Percentiles rank a stretch among this genome's conserved stretches.
Conservation (phyloP, 2,329 filamentous ascomycete genomes). For the Pseudogymnoascus sp. region DNA sequence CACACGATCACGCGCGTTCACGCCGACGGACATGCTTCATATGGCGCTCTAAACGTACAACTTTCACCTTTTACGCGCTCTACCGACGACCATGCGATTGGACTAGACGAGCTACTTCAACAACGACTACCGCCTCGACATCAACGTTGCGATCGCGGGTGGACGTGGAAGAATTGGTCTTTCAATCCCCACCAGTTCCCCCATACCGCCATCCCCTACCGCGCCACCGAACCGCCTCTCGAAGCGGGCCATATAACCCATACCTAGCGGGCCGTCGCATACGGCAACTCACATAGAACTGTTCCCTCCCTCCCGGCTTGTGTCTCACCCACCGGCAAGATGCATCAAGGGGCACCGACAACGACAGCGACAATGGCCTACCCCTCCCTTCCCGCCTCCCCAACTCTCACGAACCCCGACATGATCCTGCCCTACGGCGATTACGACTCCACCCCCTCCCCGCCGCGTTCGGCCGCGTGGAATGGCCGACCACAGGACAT, state of each 20-base stretch:
- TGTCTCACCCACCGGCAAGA: conserved; percentile 1
- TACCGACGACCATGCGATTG: neutral
- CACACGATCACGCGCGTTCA: conserved; percentile 1
- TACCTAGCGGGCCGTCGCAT: neutral
- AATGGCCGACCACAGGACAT: conserved; percentile 21
- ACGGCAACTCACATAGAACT: neutral
- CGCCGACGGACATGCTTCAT: neutral
- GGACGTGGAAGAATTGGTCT: neutral
- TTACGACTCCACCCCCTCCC: conserved; percentile 46
- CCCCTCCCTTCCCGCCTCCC: conserved; percentile 57
- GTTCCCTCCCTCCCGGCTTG: neutral
- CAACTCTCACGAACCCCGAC: conserved; percentile 85
- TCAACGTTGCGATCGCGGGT: neutral
- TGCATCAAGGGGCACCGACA: conserved; percentile 18
- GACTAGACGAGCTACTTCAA: neutral
- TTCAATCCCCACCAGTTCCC: neutral
- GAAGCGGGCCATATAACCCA: neutral
- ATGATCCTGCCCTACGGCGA: conserved; percentile 82
- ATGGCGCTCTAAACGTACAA: neutral
- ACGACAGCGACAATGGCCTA: conserved; percentile 30
- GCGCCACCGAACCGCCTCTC: neutral
- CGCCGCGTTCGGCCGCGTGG: conserved; percentile 28
- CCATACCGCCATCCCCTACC: neutral
- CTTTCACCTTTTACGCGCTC: neutral
- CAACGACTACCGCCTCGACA: neutral